These are phyloP conservation scores for Multifurca ochricompacta DNA, from an alignment of 768 basidiomycete genomes.

Conservation along the genomic window DNA sequence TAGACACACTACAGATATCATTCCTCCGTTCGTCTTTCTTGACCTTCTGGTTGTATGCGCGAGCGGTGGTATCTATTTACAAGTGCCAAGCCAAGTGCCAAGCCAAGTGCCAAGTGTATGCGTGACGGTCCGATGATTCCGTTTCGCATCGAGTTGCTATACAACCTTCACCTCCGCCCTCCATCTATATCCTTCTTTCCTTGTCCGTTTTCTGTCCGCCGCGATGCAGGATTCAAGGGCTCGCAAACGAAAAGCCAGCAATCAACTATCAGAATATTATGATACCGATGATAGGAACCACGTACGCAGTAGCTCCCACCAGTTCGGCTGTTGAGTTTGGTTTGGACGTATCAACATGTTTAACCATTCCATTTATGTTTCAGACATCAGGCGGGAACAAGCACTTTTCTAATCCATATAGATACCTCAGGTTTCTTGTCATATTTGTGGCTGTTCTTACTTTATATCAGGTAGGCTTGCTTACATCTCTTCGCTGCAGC, in stretches of 20 bases:
- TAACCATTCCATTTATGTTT: background rate
- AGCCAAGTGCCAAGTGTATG: no score
- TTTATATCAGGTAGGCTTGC: conserved; percentile 6
- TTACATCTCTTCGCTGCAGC: background rate
- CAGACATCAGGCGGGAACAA: background rate
- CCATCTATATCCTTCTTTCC: background rate
- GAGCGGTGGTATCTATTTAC: no score
- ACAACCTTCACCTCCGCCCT: background rate
- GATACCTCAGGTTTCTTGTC: background rate
- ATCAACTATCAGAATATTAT: background rate
- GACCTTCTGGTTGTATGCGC: no score
- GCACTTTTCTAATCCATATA: background rate
- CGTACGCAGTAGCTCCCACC: conserved; percentile 1
- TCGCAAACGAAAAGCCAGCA: background rate
- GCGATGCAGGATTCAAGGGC: background rate
- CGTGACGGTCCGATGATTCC: no score
- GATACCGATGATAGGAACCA: background rate
- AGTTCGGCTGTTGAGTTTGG: background rate
- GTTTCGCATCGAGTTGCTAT: no score
- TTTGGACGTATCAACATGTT: background rate
- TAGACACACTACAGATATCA: no score
- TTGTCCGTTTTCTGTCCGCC: background rate
- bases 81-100: no score
- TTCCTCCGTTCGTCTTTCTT: no score
- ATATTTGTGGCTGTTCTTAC: background rate